Conservation (phyloP, 2,329 filamentous ascomycete genomes). For the Beauveria brongniartii region DNA sequence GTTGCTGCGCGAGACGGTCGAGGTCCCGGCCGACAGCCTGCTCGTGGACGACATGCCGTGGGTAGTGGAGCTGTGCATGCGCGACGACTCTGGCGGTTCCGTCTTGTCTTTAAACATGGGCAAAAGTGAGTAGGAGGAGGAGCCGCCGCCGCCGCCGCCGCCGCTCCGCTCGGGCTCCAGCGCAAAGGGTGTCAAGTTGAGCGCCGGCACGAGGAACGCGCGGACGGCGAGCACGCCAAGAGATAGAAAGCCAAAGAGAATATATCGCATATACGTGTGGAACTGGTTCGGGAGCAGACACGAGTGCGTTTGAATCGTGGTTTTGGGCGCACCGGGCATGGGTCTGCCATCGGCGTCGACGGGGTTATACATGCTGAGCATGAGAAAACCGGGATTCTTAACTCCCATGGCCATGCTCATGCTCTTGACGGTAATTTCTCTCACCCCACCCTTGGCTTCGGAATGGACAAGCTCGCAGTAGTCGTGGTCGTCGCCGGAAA, state of each 20-base stretch:
- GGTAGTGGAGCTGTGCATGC: slow-evolving; percentile 21
- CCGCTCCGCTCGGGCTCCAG: slow-evolving; percentile 31
- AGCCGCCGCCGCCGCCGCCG: too few species aligned
- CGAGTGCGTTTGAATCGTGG: slow-evolving; percentile 78
- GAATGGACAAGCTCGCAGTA: slow-evolving; percentile 87
- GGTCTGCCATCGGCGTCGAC: slow-evolving; percentile 54
- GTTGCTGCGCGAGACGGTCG: slow-evolving; percentile 15
- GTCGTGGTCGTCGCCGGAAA: slow-evolving; percentile 96
- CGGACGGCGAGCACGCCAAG: slow-evolving; percentile 43
- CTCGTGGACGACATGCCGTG: slow-evolving; percentile 12
- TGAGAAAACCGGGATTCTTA: slow-evolving; percentile 73
- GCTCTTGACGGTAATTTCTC: slow-evolving; percentile 91
- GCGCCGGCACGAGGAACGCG: slow-evolving; percentile 48
- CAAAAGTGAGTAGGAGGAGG: slow-evolving; percentile 20
- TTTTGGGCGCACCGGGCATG: slow-evolving; percentile 31
- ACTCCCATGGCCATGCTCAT: slow-evolving; percentile 97
- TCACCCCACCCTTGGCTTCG: slow-evolving; percentile 53
- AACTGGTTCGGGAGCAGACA: slow-evolving; percentile 88
- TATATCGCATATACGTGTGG: slow-evolving; percentile 74
- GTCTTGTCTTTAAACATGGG: slow-evolving; percentile 47
- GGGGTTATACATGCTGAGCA: slow-evolving; percentile 89
- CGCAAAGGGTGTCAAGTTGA: slow-evolving; percentile 46
- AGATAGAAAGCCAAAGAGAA: slow-evolving; percentile 48
- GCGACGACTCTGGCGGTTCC: slow-evolving; percentile 29
- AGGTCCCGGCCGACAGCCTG: slow-evolving; percentile 11